These are phyloP conservation scores for Skeletonema menzelii DNA, from an alignment of 108 stramenopile genomes.

Conservation along the genomic window DNA sequence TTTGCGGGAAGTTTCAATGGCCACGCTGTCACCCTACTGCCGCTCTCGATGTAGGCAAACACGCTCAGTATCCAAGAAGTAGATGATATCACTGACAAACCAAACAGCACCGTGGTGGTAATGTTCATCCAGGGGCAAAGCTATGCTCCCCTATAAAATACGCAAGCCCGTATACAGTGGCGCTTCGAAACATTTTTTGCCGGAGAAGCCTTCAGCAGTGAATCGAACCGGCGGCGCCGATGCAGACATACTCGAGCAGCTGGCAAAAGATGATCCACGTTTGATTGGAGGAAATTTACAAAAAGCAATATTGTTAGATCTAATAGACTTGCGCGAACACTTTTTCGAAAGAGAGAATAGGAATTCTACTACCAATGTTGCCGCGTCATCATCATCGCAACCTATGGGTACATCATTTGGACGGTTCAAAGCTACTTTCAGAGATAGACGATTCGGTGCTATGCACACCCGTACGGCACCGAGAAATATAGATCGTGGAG, in stretches of 20 bases:
- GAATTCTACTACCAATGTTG: background rate
- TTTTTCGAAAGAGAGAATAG: slow-evolving; percentile 2
- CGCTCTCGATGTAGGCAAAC: too few species aligned
- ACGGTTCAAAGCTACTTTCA: slow-evolving; percentile 27
- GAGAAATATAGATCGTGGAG: slow-evolving; percentile 34
- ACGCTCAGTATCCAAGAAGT: too few species aligned
- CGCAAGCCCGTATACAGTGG: slow-evolving; percentile 33
- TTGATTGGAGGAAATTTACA: slow-evolving; percentile 34
- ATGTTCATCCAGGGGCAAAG: background rate
- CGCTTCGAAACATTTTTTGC: slow-evolving; percentile 1
- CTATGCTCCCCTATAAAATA: slow-evolving; percentile 41
- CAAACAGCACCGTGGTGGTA: too few species aligned
- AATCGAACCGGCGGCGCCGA: background rate
- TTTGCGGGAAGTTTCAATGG: too few species aligned
- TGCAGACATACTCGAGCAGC: background rate
- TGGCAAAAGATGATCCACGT: slow-evolving; percentile 13
- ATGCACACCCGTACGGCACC: slow-evolving; percentile 36
- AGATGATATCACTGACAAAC: too few species aligned
- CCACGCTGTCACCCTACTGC: too few species aligned
- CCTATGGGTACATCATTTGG: slow-evolving; percentile 7
- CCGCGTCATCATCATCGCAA: background rate
- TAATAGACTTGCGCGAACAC: slow-evolving; percentile 11
- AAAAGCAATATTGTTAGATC: slow-evolving; percentile 28
- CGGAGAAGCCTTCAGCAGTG: background rate
- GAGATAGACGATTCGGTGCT: slow-evolving; percentile 24